Base-by-base conservation (phyloP, 106 monocot species). In the Triglochin maritima region DNA sequence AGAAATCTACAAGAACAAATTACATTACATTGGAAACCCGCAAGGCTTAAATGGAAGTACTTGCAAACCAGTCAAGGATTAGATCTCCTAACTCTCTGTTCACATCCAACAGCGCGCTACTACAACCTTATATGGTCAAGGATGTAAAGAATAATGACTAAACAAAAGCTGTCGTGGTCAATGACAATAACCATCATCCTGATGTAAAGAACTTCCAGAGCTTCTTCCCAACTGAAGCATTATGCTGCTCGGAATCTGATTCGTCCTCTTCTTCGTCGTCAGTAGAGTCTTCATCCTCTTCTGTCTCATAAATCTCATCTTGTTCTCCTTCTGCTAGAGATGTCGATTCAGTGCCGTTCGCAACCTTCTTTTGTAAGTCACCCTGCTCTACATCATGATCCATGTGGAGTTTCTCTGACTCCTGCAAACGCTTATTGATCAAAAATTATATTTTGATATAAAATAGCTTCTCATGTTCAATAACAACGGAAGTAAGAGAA, bases 191-290 rank as follows among this genome's bases (percentile, higher is more conserved):
- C 45, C 44, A 62, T 17, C 3, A 55, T 76, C 68, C 68, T 6
- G 76, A 59, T 11, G 76, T 76, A 55, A 76, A 76, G 69, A 76
- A 76, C 51, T 76, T 76, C 76, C 76, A 76, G 4, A 76, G 76
- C 55, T 56, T 60, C 6, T 69, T 60, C 15, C 76, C 13, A 4
- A 76, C 56, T 3, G 76, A 76, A 41, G 67, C 76, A 51, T 76
- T 63, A 54, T 54, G 53, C 11, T 60, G 51, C 69, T 63, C 76
- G 4, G 76, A 69, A 42, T 66, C 74, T 3, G 74, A 74, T 14
- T 59, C 59, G 17, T 56, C 64, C 3, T 50, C 67, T 8, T 46
- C 48, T 2, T 66, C 50, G 5, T 0, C 16, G 9, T 54, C 64
- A 2, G 45, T 0, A 29, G 29, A 67, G 15, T 62, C 62, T 16